Percentiles rank a stretch among this genome's conserved stretches.
phyloP scores from a whole-genome alignment of 176 grass and related monocot genomes.

The Luzula sylvatica region DNA sequence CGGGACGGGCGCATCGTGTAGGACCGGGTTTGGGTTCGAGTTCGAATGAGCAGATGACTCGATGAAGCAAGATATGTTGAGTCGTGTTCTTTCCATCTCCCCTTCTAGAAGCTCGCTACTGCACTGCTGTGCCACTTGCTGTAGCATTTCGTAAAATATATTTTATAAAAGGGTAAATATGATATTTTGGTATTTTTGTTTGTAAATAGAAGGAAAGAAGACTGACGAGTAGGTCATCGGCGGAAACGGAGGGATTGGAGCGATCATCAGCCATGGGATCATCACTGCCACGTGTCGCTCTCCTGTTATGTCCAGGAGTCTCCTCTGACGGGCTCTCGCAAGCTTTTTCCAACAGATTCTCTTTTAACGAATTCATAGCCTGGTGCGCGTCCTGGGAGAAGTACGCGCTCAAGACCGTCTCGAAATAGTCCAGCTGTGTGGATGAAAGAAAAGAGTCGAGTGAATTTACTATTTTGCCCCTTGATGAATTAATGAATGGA shows the following conservation, averaged over 20 bases:
- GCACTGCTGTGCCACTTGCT: conserved; percentile 76
- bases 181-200: too few relatives aligned
- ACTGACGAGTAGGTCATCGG: conserved; percentile 98
- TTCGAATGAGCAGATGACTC: conserved; percentile 44
- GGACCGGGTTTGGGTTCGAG: conserved; percentile 21
- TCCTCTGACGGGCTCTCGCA: conserved; percentile 81
- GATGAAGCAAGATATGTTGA: conserved; percentile 95
- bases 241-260: conserved; percentile 59
- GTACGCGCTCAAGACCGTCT: conserved; percentile 56
- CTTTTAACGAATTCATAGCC: conserved; percentile 85
- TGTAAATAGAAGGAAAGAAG: neutral
- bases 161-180: neutral
- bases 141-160: neutral
- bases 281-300: conserved; percentile 86
- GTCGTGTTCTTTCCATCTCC: conserved; percentile 75
- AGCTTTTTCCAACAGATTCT: conserved; percentile 80
- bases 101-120: conserved; percentile 64
- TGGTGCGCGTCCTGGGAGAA: conserved; percentile 73
- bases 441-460: conserved; percentile 15
- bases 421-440: conserved; percentile 97
- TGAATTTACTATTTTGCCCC: conserved; percentile 14
- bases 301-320: conserved; percentile 67
- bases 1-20: conserved; percentile 33
- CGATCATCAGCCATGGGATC: conserved; percentile 76
- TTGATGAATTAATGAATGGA: too few relatives aligned